Base-by-base conservation (phyloP, 176 grass and related monocot species). In the Zoysia pacifica region DNA sequence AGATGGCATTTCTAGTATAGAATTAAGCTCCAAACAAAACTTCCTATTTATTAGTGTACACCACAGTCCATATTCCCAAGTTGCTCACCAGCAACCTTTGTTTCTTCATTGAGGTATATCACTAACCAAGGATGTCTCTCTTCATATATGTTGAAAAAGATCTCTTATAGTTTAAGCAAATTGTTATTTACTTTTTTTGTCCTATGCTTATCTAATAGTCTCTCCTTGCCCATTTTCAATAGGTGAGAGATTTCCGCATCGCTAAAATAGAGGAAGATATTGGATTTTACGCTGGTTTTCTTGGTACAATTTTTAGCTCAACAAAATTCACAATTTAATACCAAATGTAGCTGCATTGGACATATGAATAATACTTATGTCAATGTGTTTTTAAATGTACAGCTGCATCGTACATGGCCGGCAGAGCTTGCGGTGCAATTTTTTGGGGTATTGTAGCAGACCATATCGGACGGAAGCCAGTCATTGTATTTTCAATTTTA, bases 211-310 rank as follows among this genome's bases (percentile, higher is more conserved):
- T 50, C 12, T 12, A 2, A 10, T 12, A 50, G 12, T 8, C 2
- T 50, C 10, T 7, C 1, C 42, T 0, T 7, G 28, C 16, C 13
- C 14, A 9, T 8, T 65, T 54, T 54, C 37, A 18, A 72, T 37
- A 91, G 89, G 73, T 91, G 53, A 80, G 65, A n/a, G 89, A 91
- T 18, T 87, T 91, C 56, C 45, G 77, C 41, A 42, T 91, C 40
- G 72, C 89, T 51, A 40, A 84, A 81, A 72, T 1, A 63, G 89
- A 97, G 68, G 89, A 87, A 60, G 85, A 91, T 11, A 91, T 91
- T 69, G 89, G 89, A 62, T 87, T 71, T 72, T 91, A 91, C 62
- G 85, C 85, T 62, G 89, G 89, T 80, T 91, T 91, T 78, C 81
- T 91, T 69, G 81, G 81, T 91, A 87, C 48, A 3, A 7, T 55